Evolutionary conservation across 2,329 filamentous ascomycete genomes (phyloP), one percentile per base, ranked within the genome.

Genomic region (Periconia digitata): DNA sequence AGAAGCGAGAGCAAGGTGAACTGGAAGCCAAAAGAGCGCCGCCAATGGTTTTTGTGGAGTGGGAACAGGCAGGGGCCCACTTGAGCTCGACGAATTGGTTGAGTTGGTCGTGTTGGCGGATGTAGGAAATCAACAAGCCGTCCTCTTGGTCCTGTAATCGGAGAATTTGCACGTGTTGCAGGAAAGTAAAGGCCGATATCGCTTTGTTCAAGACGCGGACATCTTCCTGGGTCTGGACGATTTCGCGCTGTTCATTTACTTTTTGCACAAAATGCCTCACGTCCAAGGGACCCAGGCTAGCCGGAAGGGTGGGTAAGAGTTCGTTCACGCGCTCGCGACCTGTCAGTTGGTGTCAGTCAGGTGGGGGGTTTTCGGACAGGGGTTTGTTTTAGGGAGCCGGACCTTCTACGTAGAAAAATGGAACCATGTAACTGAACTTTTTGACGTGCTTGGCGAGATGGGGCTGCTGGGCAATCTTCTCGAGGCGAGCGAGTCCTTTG

Each of bases 121-220:
- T 73, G 54, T 79, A 80, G 15, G 75, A 71, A 39, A 81, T 71
- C 13, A 85, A 72, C 18, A 75, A 69, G 40, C 76, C 76, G 58
- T 86, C 84, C 50, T 81, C 75, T 50, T 78, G 72, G 51, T 86
- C 83, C 54, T 83, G 79, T 12, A 86, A 71, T 6, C 82, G 79
- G 21, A 87, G 76, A 13, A 88, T 77, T 51, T 86, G 83, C 43
- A 87, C 77, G 60, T 86, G 80, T 58, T 85, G 81, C 10, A 88
- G 74, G 22, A 77, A 76, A 2, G 76, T 79, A 59, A 87, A 87
- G 1, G 79, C 78, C 27, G 72, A 70, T 52, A 85, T 76, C 16
- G 82, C 82, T 48, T 76, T 75, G 49, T 75, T 79, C 27, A 86
- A 68, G 16, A 81, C 73, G 13, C 67, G 63, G 34, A 77, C 72